Percentiles rank a stretch among this genome's conserved stretches.
Evolutionary conservation across 805 yeast species (phyloP).

Genomic region (Candida bentonensis): DNA sequence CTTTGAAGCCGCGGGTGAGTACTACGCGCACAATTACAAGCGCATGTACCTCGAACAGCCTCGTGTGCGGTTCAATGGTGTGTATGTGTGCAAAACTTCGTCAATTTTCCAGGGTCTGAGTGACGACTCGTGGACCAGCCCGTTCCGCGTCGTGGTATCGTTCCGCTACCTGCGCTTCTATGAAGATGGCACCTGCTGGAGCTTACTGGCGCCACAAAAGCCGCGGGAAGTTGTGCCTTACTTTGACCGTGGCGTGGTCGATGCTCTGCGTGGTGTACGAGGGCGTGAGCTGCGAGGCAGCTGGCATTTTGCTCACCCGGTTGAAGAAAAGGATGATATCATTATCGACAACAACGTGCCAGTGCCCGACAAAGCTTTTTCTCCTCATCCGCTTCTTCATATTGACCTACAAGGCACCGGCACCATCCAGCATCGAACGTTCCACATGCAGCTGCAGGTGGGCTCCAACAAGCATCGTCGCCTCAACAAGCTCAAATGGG

Average conservation of each 20-base stretch:
- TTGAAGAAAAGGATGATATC: too few species aligned
- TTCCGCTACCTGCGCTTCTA: constrained; percentile 71
- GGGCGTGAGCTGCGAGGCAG: constrained; percentile 24
- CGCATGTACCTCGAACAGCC: constrained; percentile 51
- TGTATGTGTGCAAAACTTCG: constrained; percentile 71
- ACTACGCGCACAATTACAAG: constrained; percentile 20
- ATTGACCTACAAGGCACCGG: constrained; percentile 36
- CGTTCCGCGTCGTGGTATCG: constrained; percentile 70
- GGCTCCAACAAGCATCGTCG: constrained; percentile 41
- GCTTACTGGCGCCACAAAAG: constrained; percentile 53
- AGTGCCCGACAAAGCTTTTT: too few species aligned
- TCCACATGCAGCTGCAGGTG: constrained; percentile 49
- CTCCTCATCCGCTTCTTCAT: constrained; percentile 28
- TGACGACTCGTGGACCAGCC: constrained; percentile 51
- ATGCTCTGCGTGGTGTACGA: constrained; percentile 15
- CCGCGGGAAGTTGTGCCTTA: constrained; percentile 53
- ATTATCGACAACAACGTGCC: too few species aligned
- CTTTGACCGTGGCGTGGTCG: constrained; percentile 25
- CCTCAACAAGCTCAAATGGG: constrained; percentile 61
- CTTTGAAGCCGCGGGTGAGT: background rate
- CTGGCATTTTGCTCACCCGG: constrained; percentile 34
- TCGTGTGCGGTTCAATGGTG: constrained; percentile 61
- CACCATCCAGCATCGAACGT: constrained; percentile 42
- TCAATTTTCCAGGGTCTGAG: constrained; percentile 66
- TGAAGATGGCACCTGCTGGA: constrained; percentile 60